phyloP scores from a whole-genome alignment of 345 rosid genomes.

The Physaria fendleri region DNA sequence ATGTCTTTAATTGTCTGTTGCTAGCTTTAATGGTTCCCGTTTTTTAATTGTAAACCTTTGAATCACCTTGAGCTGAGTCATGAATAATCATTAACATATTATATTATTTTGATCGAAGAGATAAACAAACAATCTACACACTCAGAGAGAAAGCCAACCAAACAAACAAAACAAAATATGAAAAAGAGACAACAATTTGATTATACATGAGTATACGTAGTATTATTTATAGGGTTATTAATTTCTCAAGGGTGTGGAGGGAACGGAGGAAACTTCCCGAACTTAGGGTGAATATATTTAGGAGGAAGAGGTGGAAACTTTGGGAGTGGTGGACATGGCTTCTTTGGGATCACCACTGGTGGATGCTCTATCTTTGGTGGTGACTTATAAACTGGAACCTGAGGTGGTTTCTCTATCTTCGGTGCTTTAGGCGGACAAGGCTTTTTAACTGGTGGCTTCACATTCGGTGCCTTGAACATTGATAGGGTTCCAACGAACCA shows the following conservation, averaged over 20 bases:
- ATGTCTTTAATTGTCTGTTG: too few relatives aligned
- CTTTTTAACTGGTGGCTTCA: conserved; percentile 32
- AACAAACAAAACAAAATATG: background rate
- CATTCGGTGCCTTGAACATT: conserved; percentile 54
- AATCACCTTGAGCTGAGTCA: background rate
- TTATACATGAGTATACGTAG: conserved; percentile 8
- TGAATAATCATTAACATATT: conserved; percentile 3
- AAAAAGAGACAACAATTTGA: background rate
- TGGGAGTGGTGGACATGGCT: conserved; percentile 27
- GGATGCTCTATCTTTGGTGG: conserved; percentile 27
- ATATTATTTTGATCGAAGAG: background rate
- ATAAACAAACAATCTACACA: conserved; percentile 14
- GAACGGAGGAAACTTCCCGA: conserved; percentile 45
- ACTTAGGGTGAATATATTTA: conserved; percentile 39
- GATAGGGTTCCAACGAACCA: conserved; percentile 66
- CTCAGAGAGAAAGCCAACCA: conserved; percentile 7
- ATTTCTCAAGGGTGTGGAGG: conserved; percentile 29
- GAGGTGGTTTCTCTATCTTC: conserved; percentile 23
- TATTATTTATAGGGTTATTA: background rate
- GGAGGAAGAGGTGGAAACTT: conserved; percentile 55
- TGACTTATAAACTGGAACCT: conserved; percentile 16
- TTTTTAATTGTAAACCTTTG: too few relatives aligned
- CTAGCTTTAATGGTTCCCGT: too few relatives aligned
- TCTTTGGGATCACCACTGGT: conserved; percentile 23
- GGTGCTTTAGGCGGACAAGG: conserved; percentile 18